These are phyloP conservation scores for Beta vulgaris DNA, from an alignment of 148 eudicot species.

Conservation along the genomic window DNA sequence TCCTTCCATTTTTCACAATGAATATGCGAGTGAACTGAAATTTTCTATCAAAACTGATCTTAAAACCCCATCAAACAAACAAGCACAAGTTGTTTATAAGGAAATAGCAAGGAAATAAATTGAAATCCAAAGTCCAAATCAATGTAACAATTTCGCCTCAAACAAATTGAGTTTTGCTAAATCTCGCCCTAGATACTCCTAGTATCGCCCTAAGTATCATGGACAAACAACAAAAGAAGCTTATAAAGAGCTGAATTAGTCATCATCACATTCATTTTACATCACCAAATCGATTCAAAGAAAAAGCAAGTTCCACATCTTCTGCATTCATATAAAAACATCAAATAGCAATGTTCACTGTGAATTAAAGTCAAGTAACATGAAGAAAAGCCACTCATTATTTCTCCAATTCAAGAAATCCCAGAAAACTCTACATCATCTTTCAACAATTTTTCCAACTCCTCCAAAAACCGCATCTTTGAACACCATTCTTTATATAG, in stretches of 20 bases:
- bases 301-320: neutral
- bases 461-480: neutral
- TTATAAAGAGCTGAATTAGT: too few relatives aligned
- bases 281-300: neutral
- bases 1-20: neutral
- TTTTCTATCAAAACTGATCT: neutral
- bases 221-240: neutral
- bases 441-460: neutral
- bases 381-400: neutral
- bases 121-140: neutral
- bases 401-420: neutral
- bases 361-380: neutral
- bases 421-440: neutral
- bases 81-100: neutral
- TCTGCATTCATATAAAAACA: neutral
- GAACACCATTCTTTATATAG: too few relatives aligned
- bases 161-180: too few relatives aligned
- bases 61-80: neutral
- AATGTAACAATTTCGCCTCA: neutral
- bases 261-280: neutral
- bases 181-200: too few relatives aligned
- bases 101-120: too few relatives aligned
- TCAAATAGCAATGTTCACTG: neutral
- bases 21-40: neutral
- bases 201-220: too few relatives aligned